phyloP scores from a whole-genome alignment of 2,329 filamentous ascomycete species.

The Rutstroemia sp. region DNA sequence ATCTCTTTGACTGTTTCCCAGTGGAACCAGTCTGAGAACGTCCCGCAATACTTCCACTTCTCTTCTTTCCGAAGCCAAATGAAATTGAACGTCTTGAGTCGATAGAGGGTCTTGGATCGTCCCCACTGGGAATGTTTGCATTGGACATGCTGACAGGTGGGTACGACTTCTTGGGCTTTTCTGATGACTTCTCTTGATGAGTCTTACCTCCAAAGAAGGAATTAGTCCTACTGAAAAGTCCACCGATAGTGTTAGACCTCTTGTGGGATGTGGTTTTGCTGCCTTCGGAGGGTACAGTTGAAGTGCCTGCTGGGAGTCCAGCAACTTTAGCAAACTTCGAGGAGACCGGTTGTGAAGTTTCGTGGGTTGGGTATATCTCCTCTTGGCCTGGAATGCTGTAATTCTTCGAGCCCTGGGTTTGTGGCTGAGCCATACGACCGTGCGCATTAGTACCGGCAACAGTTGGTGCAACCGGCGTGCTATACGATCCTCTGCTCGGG shows the following conservation, averaged over 20 bases:
- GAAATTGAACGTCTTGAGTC: conserved; percentile 70
- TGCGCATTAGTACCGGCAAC: conserved; percentile 85
- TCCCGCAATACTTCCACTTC: conserved; percentile 56
- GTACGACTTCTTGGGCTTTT: conserved; percentile 62
- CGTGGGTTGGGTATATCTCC: conserved; percentile 50
- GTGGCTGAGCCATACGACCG: conserved; percentile 79
- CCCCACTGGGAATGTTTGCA: conserved; percentile 37
- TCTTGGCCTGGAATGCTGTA: conserved; percentile 63
- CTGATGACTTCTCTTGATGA: conserved; percentile 36
- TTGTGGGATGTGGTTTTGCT: conserved; percentile 46
- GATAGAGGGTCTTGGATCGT: conserved; percentile 50
- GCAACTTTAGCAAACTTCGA: conserved; percentile 52
- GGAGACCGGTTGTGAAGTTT: conserved; percentile 39
- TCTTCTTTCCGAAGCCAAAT: conserved; percentile 61
- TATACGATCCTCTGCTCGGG: conserved; percentile 74
- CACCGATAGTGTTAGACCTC: conserved; percentile 69
- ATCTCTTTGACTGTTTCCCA: conserved; percentile 54
- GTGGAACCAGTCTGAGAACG: conserved; percentile 40
- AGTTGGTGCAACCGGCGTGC: conserved; percentile 78
- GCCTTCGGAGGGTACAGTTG: conserved; percentile 26
- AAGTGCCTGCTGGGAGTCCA: conserved; percentile 45
- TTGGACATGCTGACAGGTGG: conserved; percentile 88
- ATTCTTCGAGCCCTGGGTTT: conserved; percentile 51
- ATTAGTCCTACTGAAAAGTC: conserved; percentile 74
- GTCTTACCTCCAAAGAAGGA: conserved; percentile 65